These are phyloP conservation scores for Chloromonas sp. DNA, from an alignment of 163 green algal species.

Conservation along the genomic window DNA sequence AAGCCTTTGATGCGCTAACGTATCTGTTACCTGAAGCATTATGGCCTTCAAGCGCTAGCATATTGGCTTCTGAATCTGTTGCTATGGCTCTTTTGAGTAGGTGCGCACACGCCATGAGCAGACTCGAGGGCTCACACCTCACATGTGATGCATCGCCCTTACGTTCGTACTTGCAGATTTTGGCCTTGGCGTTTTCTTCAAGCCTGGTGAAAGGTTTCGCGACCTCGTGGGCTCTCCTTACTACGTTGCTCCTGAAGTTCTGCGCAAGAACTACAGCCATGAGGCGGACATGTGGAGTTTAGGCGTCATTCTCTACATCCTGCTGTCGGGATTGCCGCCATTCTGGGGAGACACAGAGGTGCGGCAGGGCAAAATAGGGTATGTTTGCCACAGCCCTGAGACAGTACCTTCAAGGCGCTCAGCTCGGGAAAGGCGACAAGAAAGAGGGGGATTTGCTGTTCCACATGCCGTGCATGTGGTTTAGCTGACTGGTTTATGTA, in stretches of 20 bases:
- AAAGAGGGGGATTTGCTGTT: neutral
- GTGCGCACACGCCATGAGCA: too few relatives aligned
- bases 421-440: too few relatives aligned
- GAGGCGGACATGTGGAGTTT: slow-evolving; percentile 83
- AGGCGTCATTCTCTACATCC: slow-evolving; percentile 92
- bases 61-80: too few relatives aligned
- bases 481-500: neutral
- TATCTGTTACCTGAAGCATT: too few relatives aligned
- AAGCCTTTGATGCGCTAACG: too few relatives aligned
- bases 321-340: slow-evolving; percentile 81
- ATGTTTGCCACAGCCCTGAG: slow-evolving; percentile 2
- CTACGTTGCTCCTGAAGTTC: slow-evolving; percentile 58
- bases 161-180: slow-evolving; percentile 42
- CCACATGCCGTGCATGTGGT: neutral
- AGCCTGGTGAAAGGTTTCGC: slow-evolving; percentile 54
- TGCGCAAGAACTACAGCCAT: slow-evolving; percentile 63
- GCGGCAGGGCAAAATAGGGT: slow-evolving; percentile 8
- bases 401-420: too few relatives aligned
- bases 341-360: slow-evolving; percentile 75
- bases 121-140: too few relatives aligned
- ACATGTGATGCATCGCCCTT: too few relatives aligned
- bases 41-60: too few relatives aligned
- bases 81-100: too few relatives aligned
- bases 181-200: slow-evolving; percentile 69
- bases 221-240: slow-evolving; percentile 62